Evolutionary conservation across 768 basidiomycete species (phyloP), one percentile per base, ranked within the genome.

Genomic region (Kwoniella mangroviensis): DNA sequence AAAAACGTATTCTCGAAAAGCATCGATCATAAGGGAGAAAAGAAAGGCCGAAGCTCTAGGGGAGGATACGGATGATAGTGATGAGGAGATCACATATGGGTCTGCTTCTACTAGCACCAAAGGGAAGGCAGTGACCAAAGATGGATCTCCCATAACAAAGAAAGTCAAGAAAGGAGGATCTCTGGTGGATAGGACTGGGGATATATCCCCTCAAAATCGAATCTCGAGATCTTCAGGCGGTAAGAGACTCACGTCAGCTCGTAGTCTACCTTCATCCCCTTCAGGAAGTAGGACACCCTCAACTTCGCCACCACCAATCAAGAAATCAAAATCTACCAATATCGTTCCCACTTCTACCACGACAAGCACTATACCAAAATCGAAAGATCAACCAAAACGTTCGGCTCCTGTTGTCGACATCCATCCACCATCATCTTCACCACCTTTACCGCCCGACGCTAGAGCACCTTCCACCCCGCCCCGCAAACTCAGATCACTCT

Each of bases 271-370:
- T 26, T 45, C 41, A 19, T 53, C 62, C 15, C 63, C 63, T 22
- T 17, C 52, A 4, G 73, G 28, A 69, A 75, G 28, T 61, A 58
- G 57, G 10, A 42, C 55, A 42, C 69, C 57, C 4, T 64, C 63
- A 12, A 59, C 69, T 52, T 70, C 70, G 10, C 65, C 70, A 57
- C 53, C 70, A 22, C 65, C 70, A 45, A 45, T 61, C n/a, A 70
- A 70, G 55, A 56, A 24, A 34, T 34, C 40, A 12, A 69, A 19
- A 28, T 51, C 65, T 34, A 21, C 9, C 43, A 17, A 67, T 9
- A 61, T 34, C 19, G n/a, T 26, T 19, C 17, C 28, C 22, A 56
- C n/a, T 17, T 52, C 52, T 22, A 5, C 41, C 11, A 40, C 9
- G 4, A 2, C 41, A 53, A 53, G n/a, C 42, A 42, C 26, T 24